phyloP scores from a whole-genome alignment of 768 basidiomycete genomes.

The Asterophora lycoperdoides region DNA sequence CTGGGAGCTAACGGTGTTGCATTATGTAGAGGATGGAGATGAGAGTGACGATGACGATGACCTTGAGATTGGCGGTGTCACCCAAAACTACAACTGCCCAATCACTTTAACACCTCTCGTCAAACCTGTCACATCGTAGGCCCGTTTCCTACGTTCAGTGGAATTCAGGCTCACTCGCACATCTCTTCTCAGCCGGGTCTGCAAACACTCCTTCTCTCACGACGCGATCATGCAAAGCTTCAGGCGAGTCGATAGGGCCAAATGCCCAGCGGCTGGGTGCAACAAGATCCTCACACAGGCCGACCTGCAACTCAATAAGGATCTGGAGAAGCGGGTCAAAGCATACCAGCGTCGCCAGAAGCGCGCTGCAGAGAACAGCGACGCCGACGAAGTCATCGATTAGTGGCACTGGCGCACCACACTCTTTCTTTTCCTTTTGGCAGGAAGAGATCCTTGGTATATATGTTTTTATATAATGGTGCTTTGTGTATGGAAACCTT shows the following conservation, averaged over 20 bases:
- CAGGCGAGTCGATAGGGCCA: slow-evolving; percentile 24
- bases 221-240: slow-evolving; percentile 68
- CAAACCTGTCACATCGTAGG: slow-evolving; percentile 83
- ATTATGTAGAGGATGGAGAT: slow-evolving; percentile 67
- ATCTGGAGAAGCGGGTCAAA: slow-evolving; percentile 59
- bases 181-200: slow-evolving; percentile 44
- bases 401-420: slow-evolving; percentile 14
- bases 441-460: not conserved
- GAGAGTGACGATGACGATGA: slow-evolving; percentile 85
- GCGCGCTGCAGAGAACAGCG: slow-evolving; percentile 45
- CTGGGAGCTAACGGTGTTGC: not conserved
- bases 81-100: slow-evolving; percentile 82
- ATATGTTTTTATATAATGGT: slow-evolving; percentile 11
- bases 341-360: slow-evolving; percentile 50
- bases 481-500: not conserved
- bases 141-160: slow-evolving; percentile 12
- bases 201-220: slow-evolving; percentile 80
- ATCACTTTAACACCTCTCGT: slow-evolving; percentile 62
- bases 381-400: slow-evolving; percentile 59
- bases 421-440: too few relatives aligned
- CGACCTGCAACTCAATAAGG: slow-evolving; percentile 51
- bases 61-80: slow-evolving; percentile 81
- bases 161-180: slow-evolving; percentile 4
- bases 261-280: slow-evolving; percentile 76
- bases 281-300: slow-evolving; percentile 48